Evolutionary conservation across 805 yeast species (phyloP).

Genomic region (Saturnispora serradocipensis): DNA sequence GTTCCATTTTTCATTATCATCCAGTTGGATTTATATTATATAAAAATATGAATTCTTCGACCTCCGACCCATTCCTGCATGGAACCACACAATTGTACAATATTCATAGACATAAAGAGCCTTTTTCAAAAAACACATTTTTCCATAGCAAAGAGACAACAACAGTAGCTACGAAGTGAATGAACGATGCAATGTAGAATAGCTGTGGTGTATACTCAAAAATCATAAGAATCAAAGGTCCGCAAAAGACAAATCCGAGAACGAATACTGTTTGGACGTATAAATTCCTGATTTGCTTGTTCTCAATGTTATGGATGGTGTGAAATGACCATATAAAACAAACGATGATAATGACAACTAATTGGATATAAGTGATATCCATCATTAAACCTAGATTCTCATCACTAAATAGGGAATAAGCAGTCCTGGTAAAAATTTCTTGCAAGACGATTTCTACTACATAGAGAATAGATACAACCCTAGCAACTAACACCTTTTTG

Average conservation of each 20-base stretch:
- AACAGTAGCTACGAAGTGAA: not conserved
- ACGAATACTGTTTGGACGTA: not conserved
- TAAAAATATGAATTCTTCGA: no score
- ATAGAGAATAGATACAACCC: not conserved
- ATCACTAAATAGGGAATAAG: not conserved
- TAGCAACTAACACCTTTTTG: not conserved
- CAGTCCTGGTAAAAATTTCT: not conserved
- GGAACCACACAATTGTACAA: no score
- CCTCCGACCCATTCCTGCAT: no score
- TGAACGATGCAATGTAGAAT: not conserved
- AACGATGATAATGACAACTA: not conserved
- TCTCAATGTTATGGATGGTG: not conserved
- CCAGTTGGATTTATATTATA: no score
- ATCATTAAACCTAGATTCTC: not conserved
- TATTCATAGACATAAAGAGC: no score
- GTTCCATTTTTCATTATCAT: no score
- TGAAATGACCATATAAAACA: not conserved
- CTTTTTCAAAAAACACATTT: not conserved
- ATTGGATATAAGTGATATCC: not conserved
- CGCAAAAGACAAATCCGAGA: not conserved
- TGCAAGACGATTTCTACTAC: not conserved
- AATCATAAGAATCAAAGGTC: not conserved
- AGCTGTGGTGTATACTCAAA: not conserved
- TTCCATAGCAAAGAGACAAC: not conserved
- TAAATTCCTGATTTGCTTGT: not conserved